Percentiles rank a stretch among this genome's conserved stretches.
phyloP scores from a whole-genome alignment of 805 yeast species.

The Candida suzukii region DNA sequence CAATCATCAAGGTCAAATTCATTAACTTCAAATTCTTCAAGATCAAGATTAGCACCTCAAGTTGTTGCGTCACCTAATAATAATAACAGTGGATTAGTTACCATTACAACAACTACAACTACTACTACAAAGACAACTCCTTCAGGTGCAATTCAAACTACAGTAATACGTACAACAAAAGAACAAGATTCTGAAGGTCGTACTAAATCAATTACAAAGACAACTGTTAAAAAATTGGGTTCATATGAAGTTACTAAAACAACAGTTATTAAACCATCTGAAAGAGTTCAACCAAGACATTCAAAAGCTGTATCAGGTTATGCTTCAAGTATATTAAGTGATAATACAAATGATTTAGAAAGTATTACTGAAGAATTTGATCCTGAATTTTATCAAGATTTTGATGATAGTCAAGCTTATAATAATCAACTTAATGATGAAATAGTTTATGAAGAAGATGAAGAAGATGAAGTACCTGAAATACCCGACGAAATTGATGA shows the following conservation, averaged over 20 bases:
- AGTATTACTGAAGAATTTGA: conserved; percentile 24
- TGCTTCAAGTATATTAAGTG: conserved; percentile 17
- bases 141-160: conserved; percentile 11
- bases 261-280: conserved; percentile 31
- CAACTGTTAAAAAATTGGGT: conserved; percentile 42
- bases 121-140: conserved; percentile 16
- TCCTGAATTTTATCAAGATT: conserved; percentile 10
- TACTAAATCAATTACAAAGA: conserved; percentile 48
- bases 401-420: neutral
- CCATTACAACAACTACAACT: conserved; percentile 24
- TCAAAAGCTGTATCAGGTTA: neutral
- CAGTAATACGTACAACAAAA: conserved; percentile 42
- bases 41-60: conserved; percentile 17
- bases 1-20: conserved; percentile 19
- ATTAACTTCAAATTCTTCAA: conserved; percentile 14
- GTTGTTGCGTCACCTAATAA: too few relatives aligned
- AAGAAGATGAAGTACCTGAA: neutral
- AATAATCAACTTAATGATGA: conserved; percentile 4
- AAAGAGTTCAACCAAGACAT: neutral
- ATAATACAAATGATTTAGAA: conserved; percentile 14
- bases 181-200: conserved; percentile 44
- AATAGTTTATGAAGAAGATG: neutral
- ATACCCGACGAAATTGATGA: neutral
- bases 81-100: too few relatives aligned
- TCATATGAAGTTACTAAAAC: conserved; percentile 42